Conservation (phyloP, 2,329 filamentous ascomycete species). For the Penicillium brevicompactum region DNA sequence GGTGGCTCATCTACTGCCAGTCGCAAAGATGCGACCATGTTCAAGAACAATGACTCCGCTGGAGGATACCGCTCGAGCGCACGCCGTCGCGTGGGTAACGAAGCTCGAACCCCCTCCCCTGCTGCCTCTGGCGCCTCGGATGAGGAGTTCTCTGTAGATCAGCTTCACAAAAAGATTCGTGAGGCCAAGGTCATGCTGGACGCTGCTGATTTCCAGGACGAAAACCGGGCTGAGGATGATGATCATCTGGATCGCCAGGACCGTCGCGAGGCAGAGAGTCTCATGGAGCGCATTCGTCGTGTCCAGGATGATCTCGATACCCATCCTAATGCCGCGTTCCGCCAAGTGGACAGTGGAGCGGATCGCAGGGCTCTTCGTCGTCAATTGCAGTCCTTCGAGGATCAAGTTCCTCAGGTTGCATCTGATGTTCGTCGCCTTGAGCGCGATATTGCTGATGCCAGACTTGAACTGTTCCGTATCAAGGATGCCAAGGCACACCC, state of each 20-base stretch:
- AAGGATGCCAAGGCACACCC: constrained; percentile 93
- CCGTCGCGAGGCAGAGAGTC: constrained; percentile 85
- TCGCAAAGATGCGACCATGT: constrained; percentile 93
- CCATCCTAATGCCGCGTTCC: constrained; percentile 75
- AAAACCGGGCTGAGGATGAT: constrained; percentile 86
- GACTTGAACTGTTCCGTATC: constrained; percentile 87
- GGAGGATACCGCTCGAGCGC: constrained; percentile 93
- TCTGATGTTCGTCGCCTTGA: constrained; percentile 90
- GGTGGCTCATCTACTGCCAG: constrained; percentile 59
- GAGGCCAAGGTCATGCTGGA: constrained; percentile 95
- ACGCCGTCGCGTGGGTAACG: constrained; percentile 75
- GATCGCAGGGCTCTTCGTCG: constrained; percentile 84
- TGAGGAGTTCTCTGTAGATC: constrained; percentile 83
- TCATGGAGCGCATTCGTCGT: constrained; percentile 87
- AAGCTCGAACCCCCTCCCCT: constrained; percentile 74
- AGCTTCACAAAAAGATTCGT: constrained; percentile 86
- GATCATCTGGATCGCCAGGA: constrained; percentile 89
- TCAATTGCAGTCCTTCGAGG: constrained; percentile 83
- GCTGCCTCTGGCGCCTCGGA: constrained; percentile 67
- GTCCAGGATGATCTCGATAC: constrained; percentile 93
- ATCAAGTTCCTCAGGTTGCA: constrained; percentile 87
- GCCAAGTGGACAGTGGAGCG: constrained; percentile 78
- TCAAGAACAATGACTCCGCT: constrained; percentile 93
- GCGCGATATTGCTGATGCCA: constrained; percentile 87
- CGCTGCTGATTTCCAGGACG: constrained; percentile 94